Evolutionary conservation across 371 early-diverging fungal species (phyloP).

Genomic region (Gilbertella persicaria): DNA sequence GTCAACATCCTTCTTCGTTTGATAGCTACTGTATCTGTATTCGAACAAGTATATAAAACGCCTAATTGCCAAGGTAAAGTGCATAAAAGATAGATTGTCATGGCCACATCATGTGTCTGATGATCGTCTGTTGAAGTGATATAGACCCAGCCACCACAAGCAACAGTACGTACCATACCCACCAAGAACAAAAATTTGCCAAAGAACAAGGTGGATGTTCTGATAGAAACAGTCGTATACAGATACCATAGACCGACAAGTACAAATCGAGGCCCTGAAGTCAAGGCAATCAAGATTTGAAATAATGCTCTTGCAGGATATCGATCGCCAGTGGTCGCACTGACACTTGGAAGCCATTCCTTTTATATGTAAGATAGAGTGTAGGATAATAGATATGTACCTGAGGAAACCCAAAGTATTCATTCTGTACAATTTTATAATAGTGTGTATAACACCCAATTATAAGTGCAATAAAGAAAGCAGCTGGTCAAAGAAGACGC

Average conservation of each 20-base stretch:
- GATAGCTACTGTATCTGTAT: slow-evolving; percentile 17
- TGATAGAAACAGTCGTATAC: slow-evolving; percentile 36
- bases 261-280: slow-evolving; percentile 69
- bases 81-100: slow-evolving; percentile 72
- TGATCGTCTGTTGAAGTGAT: slow-evolving; percentile 83
- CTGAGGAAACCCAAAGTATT: slow-evolving; percentile 75
- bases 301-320: slow-evolving; percentile 78
- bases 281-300: slow-evolving; percentile 77
- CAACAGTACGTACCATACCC: slow-evolving; percentile 69
- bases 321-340: slow-evolving; percentile 80
- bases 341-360: slow-evolving; percentile 86
- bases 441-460: slow-evolving; percentile 73
- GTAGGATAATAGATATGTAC: no score
- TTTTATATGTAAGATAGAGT: slow-evolving; percentile 19
- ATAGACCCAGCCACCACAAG: slow-evolving; percentile 82
- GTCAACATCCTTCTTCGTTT: slow-evolving; percentile 39
- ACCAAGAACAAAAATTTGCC: slow-evolving; percentile 59
- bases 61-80: slow-evolving; percentile 77
- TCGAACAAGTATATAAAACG: slow-evolving; percentile 43
- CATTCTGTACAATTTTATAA: slow-evolving; percentile 76
- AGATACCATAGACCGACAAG: slow-evolving; percentile 67
- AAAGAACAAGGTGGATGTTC: slow-evolving; percentile 36
- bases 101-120: slow-evolving; percentile 72
- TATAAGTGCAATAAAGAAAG: slow-evolving; percentile 69
- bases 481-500: no score